Evolutionary conservation across 768 basidiomycete species (phyloP).

Genomic region (Podaxis pistillaris): DNA sequence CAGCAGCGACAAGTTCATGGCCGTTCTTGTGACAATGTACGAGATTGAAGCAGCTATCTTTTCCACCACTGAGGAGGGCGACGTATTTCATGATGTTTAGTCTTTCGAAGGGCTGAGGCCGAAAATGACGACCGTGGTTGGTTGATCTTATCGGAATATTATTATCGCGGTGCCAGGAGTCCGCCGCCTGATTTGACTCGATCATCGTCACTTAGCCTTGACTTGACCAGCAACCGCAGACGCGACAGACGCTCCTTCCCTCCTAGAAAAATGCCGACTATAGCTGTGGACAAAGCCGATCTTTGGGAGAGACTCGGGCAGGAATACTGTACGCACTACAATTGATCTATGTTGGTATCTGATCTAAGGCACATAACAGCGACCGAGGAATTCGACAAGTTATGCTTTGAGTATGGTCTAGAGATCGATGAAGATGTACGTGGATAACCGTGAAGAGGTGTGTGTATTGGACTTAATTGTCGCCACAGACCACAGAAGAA

Average conservation of each 20-base stretch:
- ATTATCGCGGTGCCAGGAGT: conserved; percentile 11
- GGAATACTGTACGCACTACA: conserved; percentile 61
- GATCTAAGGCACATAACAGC: conserved; percentile 44
- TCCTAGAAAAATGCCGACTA: conserved; percentile 74
- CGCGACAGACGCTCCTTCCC: background rate
- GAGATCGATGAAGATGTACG: conserved; percentile 97
- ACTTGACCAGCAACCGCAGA: conserved; percentile 2
- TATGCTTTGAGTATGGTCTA: conserved; percentile 96
- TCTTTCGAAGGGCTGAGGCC: background rate
- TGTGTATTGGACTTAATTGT: conserved; percentile 4
- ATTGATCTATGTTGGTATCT: conserved; percentile 2
- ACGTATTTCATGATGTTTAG: conserved; percentile 76
- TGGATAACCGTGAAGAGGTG: conserved; percentile 15
- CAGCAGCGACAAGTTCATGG: conserved; percentile 85
- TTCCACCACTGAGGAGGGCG: conserved; percentile 93
- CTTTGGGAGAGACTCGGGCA: conserved; percentile 85
- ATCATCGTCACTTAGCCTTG: conserved; percentile 18
- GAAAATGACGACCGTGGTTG: conserved; percentile 15
- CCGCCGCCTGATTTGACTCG: conserved; percentile 29
- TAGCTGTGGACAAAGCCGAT: conserved; percentile 94
- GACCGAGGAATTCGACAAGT: conserved; percentile 89
- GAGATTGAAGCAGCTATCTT: conserved; percentile 96
- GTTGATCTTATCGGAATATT: conserved; percentile 18
- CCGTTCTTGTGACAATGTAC: conserved; percentile 84
- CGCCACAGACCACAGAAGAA: conserved; percentile 77